Evolutionary conservation across 2,329 filamentous ascomycete species (phyloP), one percentile per base, ranked within the genome.

Genomic region (Colletotrichum filicis): DNA sequence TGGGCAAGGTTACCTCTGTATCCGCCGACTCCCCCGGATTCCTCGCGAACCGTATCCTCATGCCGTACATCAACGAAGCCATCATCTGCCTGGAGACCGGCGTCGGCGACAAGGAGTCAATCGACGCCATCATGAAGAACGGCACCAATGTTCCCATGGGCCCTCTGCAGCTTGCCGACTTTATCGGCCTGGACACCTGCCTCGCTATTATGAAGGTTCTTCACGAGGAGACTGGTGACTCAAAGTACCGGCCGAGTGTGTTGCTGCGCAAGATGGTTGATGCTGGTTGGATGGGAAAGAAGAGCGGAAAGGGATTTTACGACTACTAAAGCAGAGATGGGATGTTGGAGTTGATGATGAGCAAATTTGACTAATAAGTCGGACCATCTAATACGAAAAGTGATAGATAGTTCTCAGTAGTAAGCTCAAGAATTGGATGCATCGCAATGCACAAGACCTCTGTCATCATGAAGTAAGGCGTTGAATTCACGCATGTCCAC

Each of bases 11-110:
- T 65, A 86, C 95, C 0, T 97, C 95, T 4, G 90, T 94, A 35
- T 97, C 95, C 16, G 94, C 94, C 19, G 97, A 99, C 83, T 91
- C 94, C 0, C 97, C 97, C 0, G 97, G 97, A 1, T 99, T 99
- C 86, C 87, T 99, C 28, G 97, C 97, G 37, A 99, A 99, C 83
- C 90, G 97, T 11, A 99, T 99, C 74, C 86, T 99, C 73, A 99
- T 99, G 97, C 97, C 97, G 0, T 99, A 99, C 82, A 98, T 99
- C 86, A 99, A 99, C 82, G 97, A 99, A 85, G 97, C 97, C 9
- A 88, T 99, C 77, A 96, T 98, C 76, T 99, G 97, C 83, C 87
- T 99, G 16, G 97, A 99, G 85, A 98, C 97, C 0, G 94, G 94
- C 3, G 92, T 99, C 0, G 97, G 97, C 22, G 89, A 91, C 75